Conservation (phyloP, 2,329 filamentous ascomycete species). For the Aspergillus flavus region DNA sequence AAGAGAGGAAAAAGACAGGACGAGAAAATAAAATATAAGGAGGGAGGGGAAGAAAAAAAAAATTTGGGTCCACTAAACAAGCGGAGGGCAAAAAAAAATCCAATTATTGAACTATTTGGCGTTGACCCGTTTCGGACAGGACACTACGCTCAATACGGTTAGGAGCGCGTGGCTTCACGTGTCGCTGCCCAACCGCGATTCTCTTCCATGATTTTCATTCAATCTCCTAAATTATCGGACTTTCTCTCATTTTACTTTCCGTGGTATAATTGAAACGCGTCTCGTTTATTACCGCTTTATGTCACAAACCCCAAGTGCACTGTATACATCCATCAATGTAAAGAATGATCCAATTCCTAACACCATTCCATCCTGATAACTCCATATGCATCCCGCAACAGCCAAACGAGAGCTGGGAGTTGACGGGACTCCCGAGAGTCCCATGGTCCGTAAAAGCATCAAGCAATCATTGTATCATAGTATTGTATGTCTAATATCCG, state of each 20-base stretch:
- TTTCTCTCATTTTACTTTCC: neutral
- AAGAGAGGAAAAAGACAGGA: slow-evolving; percentile 14
- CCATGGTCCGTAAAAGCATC: neutral
- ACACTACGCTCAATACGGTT: neutral
- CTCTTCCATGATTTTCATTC: neutral
- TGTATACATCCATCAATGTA: neutral
- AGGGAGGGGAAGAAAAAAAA: neutral
- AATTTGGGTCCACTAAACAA: neutral
- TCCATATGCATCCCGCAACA: neutral
- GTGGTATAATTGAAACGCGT: neutral
- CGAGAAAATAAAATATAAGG: slow-evolving; percentile 13
- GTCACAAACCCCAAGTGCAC: neutral
- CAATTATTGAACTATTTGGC: neutral
- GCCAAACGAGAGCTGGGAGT: neutral
- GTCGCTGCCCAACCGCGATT: slow-evolving; percentile 11
- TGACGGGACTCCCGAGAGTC: neutral
- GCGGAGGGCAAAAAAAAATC: neutral
- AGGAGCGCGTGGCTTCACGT: neutral
- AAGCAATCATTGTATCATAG: neutral
- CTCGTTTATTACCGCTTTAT: neutral
- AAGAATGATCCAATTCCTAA: neutral
- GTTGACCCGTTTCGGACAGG: neutral
- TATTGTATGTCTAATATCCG: slow-evolving; percentile 49
- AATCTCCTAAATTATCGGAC: neutral
- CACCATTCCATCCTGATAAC: neutral